A percentile compares a stretch with the other conserved stretches of the same genome.
phyloP scores from a whole-genome alignment of 2,329 filamentous ascomycete species.

The Zymoseptoria brevis region DNA sequence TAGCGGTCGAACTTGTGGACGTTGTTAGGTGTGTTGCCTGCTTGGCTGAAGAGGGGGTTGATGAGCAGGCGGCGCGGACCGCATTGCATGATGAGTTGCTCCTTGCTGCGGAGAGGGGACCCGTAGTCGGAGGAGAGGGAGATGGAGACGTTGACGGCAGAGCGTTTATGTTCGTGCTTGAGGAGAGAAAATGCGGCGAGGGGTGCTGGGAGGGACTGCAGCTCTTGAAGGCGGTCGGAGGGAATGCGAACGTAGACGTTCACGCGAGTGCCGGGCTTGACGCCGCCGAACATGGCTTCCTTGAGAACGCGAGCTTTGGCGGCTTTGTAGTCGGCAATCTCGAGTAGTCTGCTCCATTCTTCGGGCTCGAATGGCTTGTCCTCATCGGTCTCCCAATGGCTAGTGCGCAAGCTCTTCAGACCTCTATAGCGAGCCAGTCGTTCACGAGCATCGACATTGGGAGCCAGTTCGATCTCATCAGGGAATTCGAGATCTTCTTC shows the following conservation, averaged over 20 bases:
- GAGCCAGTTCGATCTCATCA: slow-evolving; percentile 91
- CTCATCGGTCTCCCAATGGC: slow-evolving; percentile 80
- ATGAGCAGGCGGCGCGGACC: slow-evolving; percentile 79
- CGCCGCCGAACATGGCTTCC: slow-evolving; percentile 82
- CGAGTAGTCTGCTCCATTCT: slow-evolving; percentile 78
- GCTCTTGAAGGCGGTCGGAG: slow-evolving; percentile 35
- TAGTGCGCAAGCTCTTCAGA: slow-evolving; percentile 82
- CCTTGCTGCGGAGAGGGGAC: slow-evolving; percentile 78
- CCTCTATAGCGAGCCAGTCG: slow-evolving; percentile 80
- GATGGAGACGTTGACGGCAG: slow-evolving; percentile 81
- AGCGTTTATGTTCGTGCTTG: slow-evolving; percentile 90
- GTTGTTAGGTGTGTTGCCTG: slow-evolving; percentile 88
- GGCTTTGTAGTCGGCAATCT: slow-evolving; percentile 82
- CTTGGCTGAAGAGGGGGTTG: slow-evolving; percentile 82
- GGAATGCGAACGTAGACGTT: slow-evolving; percentile 61
- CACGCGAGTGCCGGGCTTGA: slow-evolving; percentile 75
- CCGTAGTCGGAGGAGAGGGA: slow-evolving; percentile 71
- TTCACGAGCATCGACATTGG: slow-evolving; percentile 77
- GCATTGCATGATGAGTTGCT: slow-evolving; percentile 84
- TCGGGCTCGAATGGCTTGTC: slow-evolving; percentile 81
- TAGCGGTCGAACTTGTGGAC: slow-evolving; percentile 95
- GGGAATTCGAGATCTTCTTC: slow-evolving; percentile 92
- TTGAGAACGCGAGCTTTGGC: slow-evolving; percentile 67
- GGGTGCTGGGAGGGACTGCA: slow-evolving; percentile 52
- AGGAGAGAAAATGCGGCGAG: slow-evolving; percentile 77